Evolutionary conservation across 2,329 filamentous ascomycete species (phyloP).

Genomic region (Talaromyces funiculosus): DNA sequence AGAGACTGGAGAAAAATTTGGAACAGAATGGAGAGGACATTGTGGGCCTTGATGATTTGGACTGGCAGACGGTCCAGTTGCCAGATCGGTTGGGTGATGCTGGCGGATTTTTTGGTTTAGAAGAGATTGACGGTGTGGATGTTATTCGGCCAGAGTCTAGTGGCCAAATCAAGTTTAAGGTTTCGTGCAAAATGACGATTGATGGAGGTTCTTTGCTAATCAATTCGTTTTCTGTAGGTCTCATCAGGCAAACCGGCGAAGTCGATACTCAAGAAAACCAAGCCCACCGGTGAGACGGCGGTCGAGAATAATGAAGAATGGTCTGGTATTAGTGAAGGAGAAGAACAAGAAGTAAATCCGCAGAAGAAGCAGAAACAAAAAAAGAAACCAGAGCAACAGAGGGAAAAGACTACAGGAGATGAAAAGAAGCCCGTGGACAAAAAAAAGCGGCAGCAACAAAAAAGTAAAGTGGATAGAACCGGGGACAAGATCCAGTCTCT

Average conservation of each 20-base stretch:
- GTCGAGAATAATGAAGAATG: slow-evolving; percentile 49
- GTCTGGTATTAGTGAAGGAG: slow-evolving; percentile 58
- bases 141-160: slow-evolving; percentile 62
- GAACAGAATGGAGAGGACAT: slow-evolving; percentile 22
- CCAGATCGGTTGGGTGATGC: slow-evolving; percentile 79
- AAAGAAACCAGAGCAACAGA: slow-evolving; percentile 17
- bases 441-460: slow-evolving; percentile 22
- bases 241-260: slow-evolving; percentile 30
- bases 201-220: not conserved
- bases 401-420: slow-evolving; percentile 32
- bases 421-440: slow-evolving; percentile 20
- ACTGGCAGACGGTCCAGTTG: slow-evolving; percentile 59
- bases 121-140: slow-evolving; percentile 88
- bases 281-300: slow-evolving; percentile 10
- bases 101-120: slow-evolving; percentile 87
- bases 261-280: slow-evolving; percentile 25
- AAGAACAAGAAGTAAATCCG: slow-evolving; percentile 23
- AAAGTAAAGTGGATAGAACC: slow-evolving; percentile 27
- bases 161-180: slow-evolving; percentile 41
- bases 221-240: slow-evolving; percentile 19
- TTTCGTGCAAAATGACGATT: slow-evolving; percentile 15
- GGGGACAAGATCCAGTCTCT: slow-evolving; percentile 23
- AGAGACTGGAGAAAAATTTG: slow-evolving; percentile 22
- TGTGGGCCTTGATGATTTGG: slow-evolving; percentile 47
- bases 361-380: slow-evolving; percentile 18